Base-by-base conservation (phyloP, 352 stramenopile genomes). In the Pythium biforme region DNA sequence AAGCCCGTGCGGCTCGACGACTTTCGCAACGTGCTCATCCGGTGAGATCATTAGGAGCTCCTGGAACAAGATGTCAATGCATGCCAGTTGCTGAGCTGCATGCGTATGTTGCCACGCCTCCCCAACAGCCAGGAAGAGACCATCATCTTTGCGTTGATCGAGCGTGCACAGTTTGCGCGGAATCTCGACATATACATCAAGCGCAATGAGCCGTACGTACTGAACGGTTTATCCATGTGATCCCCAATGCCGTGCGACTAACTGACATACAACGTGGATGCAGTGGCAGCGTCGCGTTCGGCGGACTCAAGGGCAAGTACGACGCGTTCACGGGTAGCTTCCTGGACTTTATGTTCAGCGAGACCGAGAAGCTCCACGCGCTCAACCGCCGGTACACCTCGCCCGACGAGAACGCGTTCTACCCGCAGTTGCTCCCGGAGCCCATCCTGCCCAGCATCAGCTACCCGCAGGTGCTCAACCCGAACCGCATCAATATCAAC, bases 141-240 rank as follows among this genome's bases (percentile, higher is more conserved):
- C 0, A 99, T 99, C 70, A 99, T 99, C 76, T 99, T 99, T 73
- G 95, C 96, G n/a, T 71, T 99, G 20, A 99, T 99, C 69, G 97
- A 99, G 76, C 86, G 97, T 55, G 87, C 97, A 17, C 96, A 99
- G 72, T 99, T 98, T 75, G 76, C 93, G n/a, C 81, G 79, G 49
- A 99, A 99, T 77, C 54, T 65, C 1, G 85, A 93, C 47, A 95
- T 99, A 33, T 99, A 99, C 80, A 68, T 96, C 58, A 87, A 88
- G 62, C 91, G 92, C 62, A 94, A 79, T 64, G 79, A 91, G 34
- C 77, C 71, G 81, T 89, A 61, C 25, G 69, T 62, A 22, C 40
- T 19, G 31, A 5, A 34, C 10, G 31, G 5, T 9, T 56, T n/a
- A 17, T 37, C 25, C 7, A 45, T 51, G 1, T 49, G 48, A 12